phyloP scores from a whole-genome alignment of 2,329 filamentous ascomycete genomes.

The Trichoderma asperellum region DNA sequence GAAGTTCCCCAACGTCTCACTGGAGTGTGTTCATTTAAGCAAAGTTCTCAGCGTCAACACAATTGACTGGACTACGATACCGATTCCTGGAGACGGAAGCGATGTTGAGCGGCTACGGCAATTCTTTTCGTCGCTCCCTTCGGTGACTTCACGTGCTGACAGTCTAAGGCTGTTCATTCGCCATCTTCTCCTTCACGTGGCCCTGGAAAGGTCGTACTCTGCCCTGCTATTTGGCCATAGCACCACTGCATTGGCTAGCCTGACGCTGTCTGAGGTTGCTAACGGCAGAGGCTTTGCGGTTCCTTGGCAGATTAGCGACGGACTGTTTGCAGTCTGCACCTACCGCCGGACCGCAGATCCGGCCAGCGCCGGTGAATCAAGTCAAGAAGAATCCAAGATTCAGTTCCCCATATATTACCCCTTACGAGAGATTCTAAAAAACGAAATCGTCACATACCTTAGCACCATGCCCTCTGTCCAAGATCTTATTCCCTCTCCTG shows the following conservation, averaged over 20 bases:
- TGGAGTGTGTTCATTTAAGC: conserved; percentile 66
- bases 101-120: conserved; percentile 53
- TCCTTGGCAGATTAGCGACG: conserved; percentile 82
- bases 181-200: conserved; percentile 70
- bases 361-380: neutral
- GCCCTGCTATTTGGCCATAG: conserved; percentile 82
- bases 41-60: conserved; percentile 57
- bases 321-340: conserved; percentile 49
- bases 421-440: conserved; percentile 80
- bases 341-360: conserved; percentile 37
- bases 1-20: conserved; percentile 68
- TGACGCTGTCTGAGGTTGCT: conserved; percentile 83
- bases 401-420: conserved; percentile 70
- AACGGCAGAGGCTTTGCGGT: conserved; percentile 87
- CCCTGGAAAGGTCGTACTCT: conserved; percentile 63
- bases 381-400: conserved; percentile 31
- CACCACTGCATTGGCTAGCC: conserved; percentile 84
- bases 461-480: conserved; percentile 57
- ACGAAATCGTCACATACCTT: conserved; percentile 74
- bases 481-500: conserved; percentile 50
- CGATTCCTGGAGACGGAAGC: conserved; percentile 32
- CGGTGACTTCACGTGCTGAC: conserved; percentile 77
- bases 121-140: conserved; percentile 65
- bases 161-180: conserved; percentile 71
- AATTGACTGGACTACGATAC: conserved; percentile 59